Base-by-base conservation (phyloP, 2,329 filamentous ascomycete species). In the Alternaria brassicicola region DNA sequence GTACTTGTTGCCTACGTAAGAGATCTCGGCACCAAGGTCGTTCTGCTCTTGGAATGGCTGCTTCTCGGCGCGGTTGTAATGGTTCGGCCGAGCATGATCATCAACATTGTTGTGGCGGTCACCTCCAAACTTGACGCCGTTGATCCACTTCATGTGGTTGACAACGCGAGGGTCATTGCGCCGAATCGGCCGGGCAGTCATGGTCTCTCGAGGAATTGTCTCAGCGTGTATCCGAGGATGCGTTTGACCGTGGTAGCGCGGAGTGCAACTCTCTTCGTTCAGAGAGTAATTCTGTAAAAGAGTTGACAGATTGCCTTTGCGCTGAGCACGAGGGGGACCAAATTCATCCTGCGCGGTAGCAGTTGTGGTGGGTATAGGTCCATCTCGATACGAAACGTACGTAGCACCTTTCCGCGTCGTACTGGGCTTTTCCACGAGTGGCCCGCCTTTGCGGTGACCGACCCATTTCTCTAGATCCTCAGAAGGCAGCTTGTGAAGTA, bases 351-450 rank as follows among this genome's bases (percentile, higher is more conserved):
- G 65, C 4, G 56, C 54, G n/a, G 57, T 62, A 4, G 62, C 54
- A 19, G 66, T 64, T 13, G 64, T 60, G 4, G 58, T 63, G 13
- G 62, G 46, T 10, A 70, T 63, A 21, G 70, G 69, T 3, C 71
- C 70, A 52, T 92, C 88, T 43, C 91, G 88, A 70, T 94, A 97
- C 0, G 91, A 94, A 74, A 90, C 91, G 80, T 97, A 97, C 2
- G 84, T 80, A 6, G 93, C 92, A 10, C 93, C 93, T 74, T 89
- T 89, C n/a, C 93, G 87, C 12, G 93, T 97, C 39, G 93, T 80
- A 51, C 86, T 88, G 9, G 93, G 79, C 28, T 85, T 88, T 36
- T 86, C 86, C 6, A 84, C 84, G 19, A 89, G 85, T 3, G 84
- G 83, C 50, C 82, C 84, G 4, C 91, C 92, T 72, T 89, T 92